Evolutionary conservation across 2,329 filamentous ascomycete species (phyloP).

Genomic region (Knufia fluminis): DNA sequence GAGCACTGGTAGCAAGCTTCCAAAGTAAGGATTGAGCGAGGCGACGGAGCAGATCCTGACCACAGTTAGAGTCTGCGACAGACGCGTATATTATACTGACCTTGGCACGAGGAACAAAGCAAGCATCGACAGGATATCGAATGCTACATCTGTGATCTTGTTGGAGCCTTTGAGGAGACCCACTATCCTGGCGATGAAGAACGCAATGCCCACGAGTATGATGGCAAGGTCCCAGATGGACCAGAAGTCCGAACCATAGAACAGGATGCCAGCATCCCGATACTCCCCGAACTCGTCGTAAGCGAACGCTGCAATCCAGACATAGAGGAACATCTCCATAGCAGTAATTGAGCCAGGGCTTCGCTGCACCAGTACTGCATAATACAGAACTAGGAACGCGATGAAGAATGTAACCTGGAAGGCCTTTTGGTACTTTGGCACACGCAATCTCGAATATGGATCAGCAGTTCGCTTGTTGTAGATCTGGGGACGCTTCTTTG

Average conservation of each 20-base stretch:
- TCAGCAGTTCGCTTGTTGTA: constrained; percentile 62
- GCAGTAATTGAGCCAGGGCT: constrained; percentile 56
- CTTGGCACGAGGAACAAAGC: constrained; percentile 80
- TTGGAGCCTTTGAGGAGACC: constrained; percentile 54
- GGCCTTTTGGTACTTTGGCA: constrained; percentile 74
- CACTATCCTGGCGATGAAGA: constrained; percentile 58
- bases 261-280: constrained; percentile 74
- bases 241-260: constrained; percentile 79
- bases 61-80: constrained; percentile 8
- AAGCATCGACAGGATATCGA: constrained; percentile 82
- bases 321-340: constrained; percentile 64
- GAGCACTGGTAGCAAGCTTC: constrained; percentile 69
- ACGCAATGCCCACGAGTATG: constrained; percentile 61
- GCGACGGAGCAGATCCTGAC: constrained; percentile 72
- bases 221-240: constrained; percentile 65
- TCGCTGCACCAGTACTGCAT: constrained; percentile 70
- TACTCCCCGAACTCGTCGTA: constrained; percentile 83
- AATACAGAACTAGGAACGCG: constrained; percentile 70
- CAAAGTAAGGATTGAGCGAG: constrained; percentile 82
- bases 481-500: constrained; percentile 65
- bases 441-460: constrained; percentile 64
- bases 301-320: constrained; percentile 80
- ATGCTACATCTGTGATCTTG: constrained; percentile 64
- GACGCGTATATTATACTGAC: constrained; percentile 25
- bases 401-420: constrained; percentile 78